phyloP scores from a whole-genome alignment of 2,329 filamentous ascomycete genomes.

The Penicillium brevicompactum region DNA sequence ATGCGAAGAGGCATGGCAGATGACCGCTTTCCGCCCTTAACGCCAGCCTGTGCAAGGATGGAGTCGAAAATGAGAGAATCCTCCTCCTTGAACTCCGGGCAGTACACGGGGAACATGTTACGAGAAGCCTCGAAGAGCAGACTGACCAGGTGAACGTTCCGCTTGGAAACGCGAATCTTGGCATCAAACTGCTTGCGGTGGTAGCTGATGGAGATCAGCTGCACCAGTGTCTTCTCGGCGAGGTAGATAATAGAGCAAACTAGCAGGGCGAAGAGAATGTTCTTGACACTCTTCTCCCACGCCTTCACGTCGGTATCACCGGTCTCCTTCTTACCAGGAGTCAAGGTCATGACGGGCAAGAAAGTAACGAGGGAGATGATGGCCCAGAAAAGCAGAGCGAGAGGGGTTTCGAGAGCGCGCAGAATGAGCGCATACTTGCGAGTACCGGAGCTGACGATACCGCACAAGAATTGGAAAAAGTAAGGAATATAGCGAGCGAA shows the following conservation, averaged over 20 bases:
- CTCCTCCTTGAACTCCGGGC: conserved; percentile 84
- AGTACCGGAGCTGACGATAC: conserved; percentile 65
- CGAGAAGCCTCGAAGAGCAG: conserved; percentile 89
- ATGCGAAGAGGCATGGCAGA: conserved; percentile 76
- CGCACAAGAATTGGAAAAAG: conserved; percentile 62
- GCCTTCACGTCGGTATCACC: conserved; percentile 36
- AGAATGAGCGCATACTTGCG: conserved; percentile 65
- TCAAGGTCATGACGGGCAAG: conserved; percentile 46
- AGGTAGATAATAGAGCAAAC: conserved; percentile 61
- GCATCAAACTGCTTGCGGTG: conserved; percentile 67
- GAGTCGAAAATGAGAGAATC: conserved; percentile 90
- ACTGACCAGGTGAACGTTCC: conserved; percentile 76
- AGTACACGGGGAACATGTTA: conserved; percentile 88
- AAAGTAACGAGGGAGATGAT: conserved; percentile 63
- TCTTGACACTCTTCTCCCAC: conserved; percentile 60
- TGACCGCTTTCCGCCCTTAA: conserved; percentile 56
- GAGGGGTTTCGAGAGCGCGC: conserved; percentile 59
- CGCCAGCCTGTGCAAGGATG: conserved; percentile 65
- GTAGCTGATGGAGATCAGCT: conserved; percentile 69
- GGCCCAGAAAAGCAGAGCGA: conserved; percentile 63
- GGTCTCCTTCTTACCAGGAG: conserved; percentile 37
- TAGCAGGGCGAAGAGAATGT: conserved; percentile 60
- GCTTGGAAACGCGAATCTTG: conserved; percentile 86
- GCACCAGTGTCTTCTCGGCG: conserved; percentile 61
- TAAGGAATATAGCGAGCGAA: conserved; percentile 60